Conservation (phyloP, 2,329 filamentous ascomycete genomes). For the Graphilbum sp. region DNA sequence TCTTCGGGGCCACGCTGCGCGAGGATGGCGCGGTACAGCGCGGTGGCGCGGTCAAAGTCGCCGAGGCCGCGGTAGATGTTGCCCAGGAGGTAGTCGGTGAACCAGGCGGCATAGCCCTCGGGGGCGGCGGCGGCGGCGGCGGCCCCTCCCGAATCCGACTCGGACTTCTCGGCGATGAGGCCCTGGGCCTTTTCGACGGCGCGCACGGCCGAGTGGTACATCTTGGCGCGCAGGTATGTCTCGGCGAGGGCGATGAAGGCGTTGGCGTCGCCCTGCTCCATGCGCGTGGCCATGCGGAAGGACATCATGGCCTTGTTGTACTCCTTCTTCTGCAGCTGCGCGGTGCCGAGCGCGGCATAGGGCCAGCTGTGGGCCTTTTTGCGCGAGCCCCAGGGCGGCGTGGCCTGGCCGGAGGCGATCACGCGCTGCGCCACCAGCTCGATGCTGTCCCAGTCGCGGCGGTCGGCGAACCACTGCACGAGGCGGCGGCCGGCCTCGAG, state of each 20-base stretch:
- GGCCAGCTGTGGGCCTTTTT: slow-evolving; percentile 91
- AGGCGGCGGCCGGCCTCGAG: slow-evolving; percentile 75
- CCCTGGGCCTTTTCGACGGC: slow-evolving; percentile 75
- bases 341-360: slow-evolving; percentile 81
- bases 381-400: slow-evolving; percentile 81
- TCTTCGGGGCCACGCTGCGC: slow-evolving; percentile 54
- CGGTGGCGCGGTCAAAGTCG: slow-evolving; percentile 71
- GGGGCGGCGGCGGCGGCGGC: too few relatives aligned
- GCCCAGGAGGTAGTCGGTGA: slow-evolving; percentile 89
- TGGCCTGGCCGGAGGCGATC: slow-evolving; percentile 85
- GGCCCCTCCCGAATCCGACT: too few relatives aligned
- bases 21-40: slow-evolving; percentile 60
- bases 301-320: slow-evolving; percentile 79
- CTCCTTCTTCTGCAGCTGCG: slow-evolving; percentile 86
- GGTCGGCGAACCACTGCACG: slow-evolving; percentile 71
- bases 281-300: slow-evolving; percentile 76
- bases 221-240: slow-evolving; percentile 85
- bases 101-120: slow-evolving; percentile 63
- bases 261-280: slow-evolving; percentile 76
- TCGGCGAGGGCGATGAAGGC: slow-evolving; percentile 96
- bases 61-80: slow-evolving; percentile 88
- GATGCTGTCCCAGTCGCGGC: slow-evolving; percentile 91
- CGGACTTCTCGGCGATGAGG: slow-evolving; percentile 46
- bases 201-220: slow-evolving; percentile 86
- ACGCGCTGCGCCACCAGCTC: slow-evolving; percentile 83